phyloP scores from a whole-genome alignment of 345 rosid genomes.

The Linum usitatissimum region DNA sequence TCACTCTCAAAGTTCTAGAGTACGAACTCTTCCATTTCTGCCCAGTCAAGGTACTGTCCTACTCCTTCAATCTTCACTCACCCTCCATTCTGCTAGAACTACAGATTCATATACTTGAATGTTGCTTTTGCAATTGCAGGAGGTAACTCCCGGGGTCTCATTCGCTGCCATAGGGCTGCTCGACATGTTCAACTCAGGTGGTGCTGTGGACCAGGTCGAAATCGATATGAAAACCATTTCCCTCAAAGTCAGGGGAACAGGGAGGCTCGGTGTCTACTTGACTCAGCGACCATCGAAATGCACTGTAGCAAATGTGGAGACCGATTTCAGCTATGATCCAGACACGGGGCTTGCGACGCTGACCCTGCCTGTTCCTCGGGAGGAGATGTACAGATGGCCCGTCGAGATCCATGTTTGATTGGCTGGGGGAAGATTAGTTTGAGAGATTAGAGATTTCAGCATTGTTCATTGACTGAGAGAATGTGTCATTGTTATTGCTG shows the following conservation, averaged over 20 bases:
- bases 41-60: slow-evolving; percentile 50
- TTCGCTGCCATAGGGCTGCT: slow-evolving; percentile 85
- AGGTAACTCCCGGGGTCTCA: slow-evolving; percentile 40
- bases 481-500: too few species aligned
- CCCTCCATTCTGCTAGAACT: not conserved
- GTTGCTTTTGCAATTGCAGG: slow-evolving; percentile 31
- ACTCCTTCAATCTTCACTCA: not conserved
- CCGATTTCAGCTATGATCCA: slow-evolving; percentile 39
- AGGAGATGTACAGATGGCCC: slow-evolving; percentile 83
- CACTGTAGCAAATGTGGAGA: slow-evolving; percentile 37
- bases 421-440: not conserved
- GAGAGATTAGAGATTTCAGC: not conserved
- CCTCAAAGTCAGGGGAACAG: slow-evolving; percentile 57
- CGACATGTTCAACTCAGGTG: slow-evolving; percentile 79
- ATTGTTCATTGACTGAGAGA: not conserved
- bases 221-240: slow-evolving; percentile 37
- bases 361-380: slow-evolving; percentile 43
- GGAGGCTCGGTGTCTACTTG: slow-evolving; percentile 60
- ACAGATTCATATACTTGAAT: slow-evolving; percentile 8
- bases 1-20: slow-evolving; percentile 71
- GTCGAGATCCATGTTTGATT: slow-evolving; percentile 51
- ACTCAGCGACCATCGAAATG: slow-evolving; percentile 66
- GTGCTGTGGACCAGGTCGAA: slow-evolving; percentile 54
- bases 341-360: slow-evolving; percentile 51
- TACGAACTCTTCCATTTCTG: slow-evolving; percentile 84